Evolutionary conservation across 352 stramenopile genomes (phyloP), one percentile per base, ranked within the genome.

Genomic region (Thraustotheca clavata): DNA sequence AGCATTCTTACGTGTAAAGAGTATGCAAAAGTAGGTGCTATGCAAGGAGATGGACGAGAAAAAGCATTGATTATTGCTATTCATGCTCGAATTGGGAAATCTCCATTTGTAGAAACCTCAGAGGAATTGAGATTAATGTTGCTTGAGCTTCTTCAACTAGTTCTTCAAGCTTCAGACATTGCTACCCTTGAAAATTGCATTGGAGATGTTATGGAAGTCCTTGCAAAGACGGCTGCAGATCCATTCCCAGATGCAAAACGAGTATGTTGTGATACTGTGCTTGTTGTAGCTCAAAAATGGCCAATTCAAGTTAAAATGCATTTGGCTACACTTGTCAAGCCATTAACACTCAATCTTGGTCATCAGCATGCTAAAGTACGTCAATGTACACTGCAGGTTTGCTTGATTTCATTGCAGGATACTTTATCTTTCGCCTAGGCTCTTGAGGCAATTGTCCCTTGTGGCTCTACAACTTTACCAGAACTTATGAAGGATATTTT

Each of bases 221-320:
- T 94, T n/a, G 80, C 74, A 41, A 92, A 91, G 68, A 79, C 76
- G 1, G 73, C 77, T 16, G 59, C 85, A 36, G 85, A 94, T 54
- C 75, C 76, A 49, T 94, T 92, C 48, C 83, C 85, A 12, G 85
- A 94, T 36, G 81, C 76, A 49, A 94, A 92, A 70, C 89, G 90
- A 57, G 73, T 84, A 59, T 78, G 76, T 0, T 72, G 76, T 16
- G 83, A 90, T 46, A 84, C 74, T 38, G 71, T 80, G 35, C 79
- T 89, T 32, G 69, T 79, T 20, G 69, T 91, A 9, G 79, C 77
- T 0, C 71, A 57, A 7, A 69, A 52, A 2, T 90, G 81, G 85
- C 73, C 70, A 46, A 65, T 61, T 18, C 75, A 87, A 14, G 71
- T 91, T 0, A 75, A 79, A 35, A 71, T 89, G 57, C 85, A 92